Evolutionary conservation across 2,329 filamentous ascomycete species (phyloP).

Genomic region (Colletotrichum melonis): DNA sequence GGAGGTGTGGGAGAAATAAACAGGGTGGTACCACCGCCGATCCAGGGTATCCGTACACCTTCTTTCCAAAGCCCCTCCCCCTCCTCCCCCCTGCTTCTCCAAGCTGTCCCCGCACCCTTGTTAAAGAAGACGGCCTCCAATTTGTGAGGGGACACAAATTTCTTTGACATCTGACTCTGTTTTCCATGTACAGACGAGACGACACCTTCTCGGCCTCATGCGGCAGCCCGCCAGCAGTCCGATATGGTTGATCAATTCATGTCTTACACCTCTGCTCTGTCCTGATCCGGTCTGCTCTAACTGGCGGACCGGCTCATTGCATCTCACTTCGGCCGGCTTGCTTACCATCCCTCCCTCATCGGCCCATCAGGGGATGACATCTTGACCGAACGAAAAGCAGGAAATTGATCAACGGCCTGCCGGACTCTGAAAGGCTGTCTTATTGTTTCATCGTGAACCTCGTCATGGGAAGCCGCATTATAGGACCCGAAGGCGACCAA

Average conservation of each 20-base stretch:
- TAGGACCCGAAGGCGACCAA: neutral
- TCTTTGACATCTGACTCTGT: neutral
- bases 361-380: neutral
- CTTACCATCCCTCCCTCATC: neutral
- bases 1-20: constrained; percentile 7
- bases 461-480: neutral
- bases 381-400: neutral
- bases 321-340: neutral
- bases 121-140: constrained; percentile 16
- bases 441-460: neutral
- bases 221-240: neutral
- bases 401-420: neutral
- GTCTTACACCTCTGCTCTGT: neutral
- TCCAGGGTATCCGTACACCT: constrained; percentile 20
- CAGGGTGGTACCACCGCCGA: constrained; percentile 27
- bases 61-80: neutral
- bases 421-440: neutral
- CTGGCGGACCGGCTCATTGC: neutral
- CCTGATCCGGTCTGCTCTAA: neutral
- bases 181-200: neutral
- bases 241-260: neutral
- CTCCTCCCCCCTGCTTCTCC: constrained; percentile 5
- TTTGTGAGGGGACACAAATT: neutral
- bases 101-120: constrained; percentile 6
- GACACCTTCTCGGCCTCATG: neutral